phyloP scores from a whole-genome alignment of 2,329 filamentous ascomycete genomes.

The Aspergillus caelatus region DNA sequence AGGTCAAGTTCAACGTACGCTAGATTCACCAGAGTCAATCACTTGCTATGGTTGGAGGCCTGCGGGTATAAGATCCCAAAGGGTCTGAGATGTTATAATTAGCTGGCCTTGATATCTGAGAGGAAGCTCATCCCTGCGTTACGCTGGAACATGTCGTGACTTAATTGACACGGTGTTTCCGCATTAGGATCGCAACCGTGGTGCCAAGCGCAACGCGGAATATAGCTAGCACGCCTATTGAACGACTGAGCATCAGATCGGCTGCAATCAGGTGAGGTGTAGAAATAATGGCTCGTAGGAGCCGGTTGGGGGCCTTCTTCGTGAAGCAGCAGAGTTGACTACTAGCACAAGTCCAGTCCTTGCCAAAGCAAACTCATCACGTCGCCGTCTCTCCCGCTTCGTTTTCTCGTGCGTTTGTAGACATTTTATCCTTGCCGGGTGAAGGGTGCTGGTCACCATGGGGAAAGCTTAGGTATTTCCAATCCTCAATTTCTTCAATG shows the following conservation, averaged over 20 bases:
- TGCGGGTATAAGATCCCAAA: background rate
- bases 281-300: background rate
- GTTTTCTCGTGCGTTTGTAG: constrained; percentile 2
- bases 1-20: background rate
- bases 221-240: background rate
- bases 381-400: background rate
- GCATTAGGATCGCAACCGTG: background rate
- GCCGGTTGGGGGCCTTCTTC: background rate
- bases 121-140: background rate
- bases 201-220: background rate
- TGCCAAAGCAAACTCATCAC: background rate
- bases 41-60: background rate
- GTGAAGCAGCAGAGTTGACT: background rate
- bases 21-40: background rate
- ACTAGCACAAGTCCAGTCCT: background rate
- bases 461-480: constrained; percentile 80
- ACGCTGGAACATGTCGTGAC: background rate
- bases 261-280: background rate
- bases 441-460: constrained; percentile 33
- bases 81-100: background rate
- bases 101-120: background rate
- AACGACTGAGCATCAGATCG: background rate
- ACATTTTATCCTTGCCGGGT: constrained; percentile 9
- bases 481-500: constrained; percentile 92
- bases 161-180: background rate